Base-by-base conservation (phyloP, 305 asterid species). In the Solanum hybrid region DNA sequence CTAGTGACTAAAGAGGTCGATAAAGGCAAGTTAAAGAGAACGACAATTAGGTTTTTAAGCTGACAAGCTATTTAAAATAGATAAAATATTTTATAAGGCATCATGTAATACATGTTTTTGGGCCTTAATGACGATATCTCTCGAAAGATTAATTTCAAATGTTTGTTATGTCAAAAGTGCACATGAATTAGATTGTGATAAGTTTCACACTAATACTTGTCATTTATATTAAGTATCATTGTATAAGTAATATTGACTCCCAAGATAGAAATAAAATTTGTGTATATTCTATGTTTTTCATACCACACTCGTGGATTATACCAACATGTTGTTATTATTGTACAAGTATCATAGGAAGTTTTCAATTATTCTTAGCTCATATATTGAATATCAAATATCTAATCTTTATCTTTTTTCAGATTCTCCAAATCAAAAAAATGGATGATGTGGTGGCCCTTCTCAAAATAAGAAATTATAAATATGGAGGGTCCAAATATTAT, bases 361-460 rank as follows among this genome's bases (percentile, higher is more conserved):
- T 33, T 34, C 85, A 79, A 79, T 7, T 22, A 79, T 34, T 33
- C 51, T 36, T 77, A 77, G 38, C 38, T 76, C n/a, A 76, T 72
- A 73, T 79, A 79, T 79, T 79, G 38, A 34, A 34, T 34, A 33
- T 12, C 61, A 3, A 79, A 26, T 26, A 26, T 39, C 22, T 12
- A 77, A 77, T 31, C 12, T 24, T 34, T 0, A 70, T 70, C 4
- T 10, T 81, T 81, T 39, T 81, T 39, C 3, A 7, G 37, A 81
- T 39, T 81, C 87, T 9, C 68, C n/a, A 81, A 81, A 81, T 81
- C 14, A 81, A 81, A 15, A 27, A 7, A 24, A 24, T 38, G 68
- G 87, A 81, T 38, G 87, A 81, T 81, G 34, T 81, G 68, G 34
- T 26, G 87, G 13, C 86, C 86, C 39, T 78, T 38, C 0, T 24